phyloP scores from a whole-genome alignment of 805 yeast species.

The Spencermartinsiella europaea region DNA sequence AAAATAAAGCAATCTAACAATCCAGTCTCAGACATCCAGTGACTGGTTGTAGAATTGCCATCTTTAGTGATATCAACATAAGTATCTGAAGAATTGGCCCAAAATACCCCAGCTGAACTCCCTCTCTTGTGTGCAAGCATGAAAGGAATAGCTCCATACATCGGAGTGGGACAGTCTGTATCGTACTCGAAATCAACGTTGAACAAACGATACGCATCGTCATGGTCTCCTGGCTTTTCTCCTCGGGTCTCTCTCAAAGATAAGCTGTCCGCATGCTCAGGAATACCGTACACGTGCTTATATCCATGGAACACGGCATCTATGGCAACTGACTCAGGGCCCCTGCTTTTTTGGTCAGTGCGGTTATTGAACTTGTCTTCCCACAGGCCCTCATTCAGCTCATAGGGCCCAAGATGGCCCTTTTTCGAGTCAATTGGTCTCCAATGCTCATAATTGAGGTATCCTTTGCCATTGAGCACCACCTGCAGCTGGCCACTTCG shows the following conservation, averaged over 20 bases:
- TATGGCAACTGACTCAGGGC: constrained; percentile 78
- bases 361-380: constrained; percentile 63
- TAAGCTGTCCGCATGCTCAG: constrained; percentile 85
- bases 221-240: constrained; percentile 21
- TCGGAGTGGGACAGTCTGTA: constrained; percentile 69
- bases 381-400: constrained; percentile 60
- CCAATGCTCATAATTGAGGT: constrained; percentile 74
- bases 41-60: constrained; percentile 44
- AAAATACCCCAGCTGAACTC: constrained; percentile 67
- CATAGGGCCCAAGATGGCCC: constrained; percentile 34
- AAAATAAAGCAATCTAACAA: constrained; percentile 66
- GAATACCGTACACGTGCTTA: constrained; percentile 76
- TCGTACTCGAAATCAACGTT: constrained; percentile 95
- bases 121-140: constrained; percentile 60
- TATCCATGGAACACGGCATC: constrained; percentile 64
- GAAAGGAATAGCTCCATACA: constrained; percentile 92
- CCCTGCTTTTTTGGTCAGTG: constrained; percentile 53
- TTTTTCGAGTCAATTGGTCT: constrained; percentile 44
- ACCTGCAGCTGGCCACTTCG: constrained; percentile 44
- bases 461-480: constrained; percentile 57
- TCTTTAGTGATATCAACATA: constrained; percentile 59
- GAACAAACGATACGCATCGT: constrained; percentile 76
- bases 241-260: constrained; percentile 60
- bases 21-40: constrained; percentile 94
- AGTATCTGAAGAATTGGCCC: constrained; percentile 90